These are phyloP conservation scores for Tulasnella sp. DNA, from an alignment of 768 basidiomycete genomes.

Conservation along the genomic window DNA sequence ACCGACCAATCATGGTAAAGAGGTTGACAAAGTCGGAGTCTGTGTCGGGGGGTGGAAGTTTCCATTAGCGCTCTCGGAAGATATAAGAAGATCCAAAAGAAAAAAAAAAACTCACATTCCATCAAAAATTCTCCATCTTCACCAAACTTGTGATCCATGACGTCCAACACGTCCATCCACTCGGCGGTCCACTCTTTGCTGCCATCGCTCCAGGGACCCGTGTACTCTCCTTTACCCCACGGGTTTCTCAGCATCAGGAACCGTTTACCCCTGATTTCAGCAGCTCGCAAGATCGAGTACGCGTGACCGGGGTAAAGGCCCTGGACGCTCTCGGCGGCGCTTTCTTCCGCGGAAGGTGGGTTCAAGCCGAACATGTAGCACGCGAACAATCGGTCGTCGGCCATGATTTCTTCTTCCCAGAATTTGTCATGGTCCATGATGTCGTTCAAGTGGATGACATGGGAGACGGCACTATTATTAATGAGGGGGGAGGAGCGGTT, in stretches of 20 bases:
- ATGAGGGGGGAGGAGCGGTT: background rate
- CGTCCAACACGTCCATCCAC: conserved; percentile 24
- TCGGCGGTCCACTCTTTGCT: conserved; percentile 23
- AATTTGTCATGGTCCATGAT: conserved; percentile 50
- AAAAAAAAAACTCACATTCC: conserved; percentile 14
- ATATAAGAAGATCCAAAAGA: background rate
- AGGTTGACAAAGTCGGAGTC: conserved; percentile 32
- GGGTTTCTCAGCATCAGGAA: conserved; percentile 52
- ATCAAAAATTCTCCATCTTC: conserved; percentile 26
- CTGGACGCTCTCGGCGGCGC: conserved; percentile 32
- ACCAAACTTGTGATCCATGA: conserved; percentile 22
- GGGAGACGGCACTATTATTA: conserved; percentile 24
- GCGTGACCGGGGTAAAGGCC: conserved; percentile 37
- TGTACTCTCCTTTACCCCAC: conserved; percentile 41
- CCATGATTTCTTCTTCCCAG: conserved; percentile 53
- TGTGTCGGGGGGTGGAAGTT: conserved; percentile 22
- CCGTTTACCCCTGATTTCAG: conserved; percentile 45
- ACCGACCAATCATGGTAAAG: conserved; percentile 47
- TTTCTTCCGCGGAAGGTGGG: conserved; percentile 18
- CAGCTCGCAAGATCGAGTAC: conserved; percentile 47
- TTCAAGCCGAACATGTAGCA: conserved; percentile 41
- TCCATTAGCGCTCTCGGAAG: background rate
- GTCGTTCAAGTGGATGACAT: conserved; percentile 35
- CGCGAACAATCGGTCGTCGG: conserved; percentile 51
- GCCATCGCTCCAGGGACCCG: conserved; percentile 22